Percentiles rank a stretch among this genome's conserved stretches.
Conservation (phyloP, 2,329 filamentous ascomycete genomes). For the Didymella pinodella region DNA sequence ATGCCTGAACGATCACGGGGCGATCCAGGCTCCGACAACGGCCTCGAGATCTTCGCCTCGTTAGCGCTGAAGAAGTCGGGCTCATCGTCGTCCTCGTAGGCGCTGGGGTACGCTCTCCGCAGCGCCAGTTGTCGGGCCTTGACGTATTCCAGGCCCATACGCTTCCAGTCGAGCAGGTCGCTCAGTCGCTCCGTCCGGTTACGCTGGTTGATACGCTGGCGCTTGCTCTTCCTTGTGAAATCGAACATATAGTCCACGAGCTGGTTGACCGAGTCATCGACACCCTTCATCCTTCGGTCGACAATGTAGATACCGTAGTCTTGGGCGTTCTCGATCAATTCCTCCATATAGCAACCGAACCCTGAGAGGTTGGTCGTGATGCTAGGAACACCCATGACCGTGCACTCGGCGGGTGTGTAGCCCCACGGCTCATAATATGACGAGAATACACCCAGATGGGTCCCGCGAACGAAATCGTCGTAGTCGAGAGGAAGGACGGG, state of each 20-base stretch:
- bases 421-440: slow-evolving; percentile 99
- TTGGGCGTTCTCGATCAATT: slow-evolving; percentile 95
- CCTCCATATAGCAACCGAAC: slow-evolving; percentile 99
- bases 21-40: slow-evolving; percentile 91
- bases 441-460: slow-evolving; percentile 92
- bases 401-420: slow-evolving; percentile 97
- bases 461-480: slow-evolving; percentile 97
- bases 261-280: slow-evolving; percentile 97
- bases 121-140: slow-evolving; percentile 94
- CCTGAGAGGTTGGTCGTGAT: slow-evolving; percentile 98
- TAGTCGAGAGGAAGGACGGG: slow-evolving; percentile 96
- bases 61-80: slow-evolving; percentile 91
- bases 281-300: slow-evolving; percentile 90
- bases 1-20: slow-evolving; percentile 90
- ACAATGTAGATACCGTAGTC: slow-evolving; percentile 99
- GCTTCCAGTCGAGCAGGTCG: slow-evolving; percentile 97
- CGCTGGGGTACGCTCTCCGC: slow-evolving; percentile 86
- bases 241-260: slow-evolving; percentile 92
- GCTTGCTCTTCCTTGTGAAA: slow-evolving; percentile 89
- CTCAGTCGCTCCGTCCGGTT: slow-evolving; percentile 95
- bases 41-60: slow-evolving; percentile 93
- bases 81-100: slow-evolving; percentile 79
- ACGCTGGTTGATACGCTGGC: slow-evolving; percentile 97
- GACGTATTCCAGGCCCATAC: slow-evolving; percentile 99
- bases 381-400: slow-evolving; percentile 97